Evolutionary conservation across 129 eudicot species (phyloP), one percentile per base, ranked within the genome.

Genomic region (Artemisia tridentata): DNA sequence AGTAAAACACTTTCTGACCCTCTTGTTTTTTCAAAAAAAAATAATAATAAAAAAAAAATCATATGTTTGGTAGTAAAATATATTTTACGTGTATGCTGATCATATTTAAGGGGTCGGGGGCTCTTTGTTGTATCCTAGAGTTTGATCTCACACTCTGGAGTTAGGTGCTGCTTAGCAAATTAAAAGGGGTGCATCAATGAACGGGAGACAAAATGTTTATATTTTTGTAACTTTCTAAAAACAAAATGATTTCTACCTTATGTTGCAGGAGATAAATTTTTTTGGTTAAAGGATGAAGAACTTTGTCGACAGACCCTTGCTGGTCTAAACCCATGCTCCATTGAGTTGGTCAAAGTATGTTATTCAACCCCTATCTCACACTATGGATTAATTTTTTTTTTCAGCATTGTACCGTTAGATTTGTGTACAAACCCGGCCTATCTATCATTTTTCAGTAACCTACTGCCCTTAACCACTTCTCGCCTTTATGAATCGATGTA

Each of bases 221-320:
- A 34, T 34, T 34, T 31, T 34, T 34, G 41, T 34, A 34, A 34
- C 9, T 34, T 34, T 34, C 41, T 34, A 5, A 34, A 5, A 34
- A 34, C 41, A 34, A 34, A 55, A n/a, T n/a, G n/a, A n/a, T n/a
- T n/a, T n/a, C n/a, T n/a, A 16, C 14, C 17, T 0, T 1, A 38
- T 41, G 16, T 7, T 78, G 68, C 81, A 91, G 97, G 96, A 46
- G 98, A 92, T 67, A 89, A 79, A 45, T 86, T 92, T 79, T 68
- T 81, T 46, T 92, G 98, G 96, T 6, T 86, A 17, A 87, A 73
- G 61, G 96, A 92, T 80, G 86, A 67, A 64, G 98, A 92, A 78
- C 82, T 92, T 72, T 69, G 84, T 41, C 86, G 96, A n/a, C 95
- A 89, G 74, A 81, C 89, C 19, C 84, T 92, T 23, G 98, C 98